Conservation (phyloP, 345 rosid genomes). For the Brassica juncea region DNA sequence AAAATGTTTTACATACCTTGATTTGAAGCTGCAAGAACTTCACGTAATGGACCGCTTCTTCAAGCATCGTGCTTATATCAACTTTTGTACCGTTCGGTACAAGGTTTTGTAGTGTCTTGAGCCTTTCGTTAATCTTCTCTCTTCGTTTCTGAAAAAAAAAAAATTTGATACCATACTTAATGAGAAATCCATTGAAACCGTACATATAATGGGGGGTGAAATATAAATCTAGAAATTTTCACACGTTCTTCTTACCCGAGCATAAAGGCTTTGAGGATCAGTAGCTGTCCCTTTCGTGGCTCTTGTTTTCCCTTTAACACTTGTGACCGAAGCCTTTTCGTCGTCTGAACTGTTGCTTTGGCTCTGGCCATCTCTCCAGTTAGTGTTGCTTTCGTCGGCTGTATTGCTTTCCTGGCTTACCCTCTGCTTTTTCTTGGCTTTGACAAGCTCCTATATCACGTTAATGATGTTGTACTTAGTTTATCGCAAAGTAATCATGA, state of each 20-base stretch:
- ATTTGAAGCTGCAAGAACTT: slow-evolving; percentile 4
- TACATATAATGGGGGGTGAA: not conserved
- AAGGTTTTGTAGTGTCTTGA: slow-evolving; percentile 73
- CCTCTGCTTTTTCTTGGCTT: slow-evolving; percentile 50
- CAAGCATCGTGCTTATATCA: slow-evolving; percentile 1
- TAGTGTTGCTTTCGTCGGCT: slow-evolving; percentile 43
- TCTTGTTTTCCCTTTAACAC: slow-evolving; percentile 62
- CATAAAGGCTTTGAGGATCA: slow-evolving; percentile 95
- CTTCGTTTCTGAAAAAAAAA: slow-evolving; percentile 36
- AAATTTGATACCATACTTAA: not conserved
- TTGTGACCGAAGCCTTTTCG: slow-evolving; percentile 57
- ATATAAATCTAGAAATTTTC: not conserved
- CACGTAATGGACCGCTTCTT: not conserved
- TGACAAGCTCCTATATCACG: slow-evolving; percentile 30
- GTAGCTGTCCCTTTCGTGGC: slow-evolving; percentile 79
- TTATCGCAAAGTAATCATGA: not conserved
- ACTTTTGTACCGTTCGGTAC: slow-evolving; percentile 78
- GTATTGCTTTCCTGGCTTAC: slow-evolving; percentile 31
- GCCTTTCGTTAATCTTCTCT: slow-evolving; percentile 7
- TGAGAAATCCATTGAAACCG: not conserved
- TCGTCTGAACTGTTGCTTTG: slow-evolving; percentile 63
- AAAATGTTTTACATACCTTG: slow-evolving; percentile 49
- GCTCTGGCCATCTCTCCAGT: slow-evolving; percentile 55
- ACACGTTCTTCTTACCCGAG: slow-evolving; percentile 55
- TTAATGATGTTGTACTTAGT: slow-evolving; percentile 3